Evolutionary conservation across 2,329 filamentous ascomycete species (phyloP), one percentile per base, ranked within the genome.

Genomic region (Monilinia fructigena): DNA sequence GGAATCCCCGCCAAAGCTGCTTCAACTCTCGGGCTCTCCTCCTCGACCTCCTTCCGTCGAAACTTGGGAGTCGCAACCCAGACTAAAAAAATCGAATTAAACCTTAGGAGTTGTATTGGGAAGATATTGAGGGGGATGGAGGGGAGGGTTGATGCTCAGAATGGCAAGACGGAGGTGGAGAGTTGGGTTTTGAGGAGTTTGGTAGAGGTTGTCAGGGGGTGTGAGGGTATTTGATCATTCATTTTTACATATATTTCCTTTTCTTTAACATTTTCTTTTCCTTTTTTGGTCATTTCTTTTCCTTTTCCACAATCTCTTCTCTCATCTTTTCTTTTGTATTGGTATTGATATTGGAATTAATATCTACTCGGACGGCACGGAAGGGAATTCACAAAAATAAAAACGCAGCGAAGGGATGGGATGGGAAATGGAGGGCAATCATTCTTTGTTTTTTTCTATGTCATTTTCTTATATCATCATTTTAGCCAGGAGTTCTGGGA

Each of bases 1-100:
- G 56, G 63, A 3, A 56, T 70, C 8, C 65, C 70, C 1, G 55
- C 56, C 40, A 71, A 72, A 55, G 66, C 70, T 0, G 72, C 69
- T 0, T 40, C 50, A 12, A 59, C 64, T 1, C 67, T 72, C 1
- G 68, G 69, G 8, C 66, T 72, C 8, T 50, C 56, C 1, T 14
- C 18, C 1, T 59, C 56, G 2, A 59, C 42, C 28, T 48, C 26
- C 5, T 14, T 26, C 6, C 55, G 55, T n/a, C 55, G 55, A 8
- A 45, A 31, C 4, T 5, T 8, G 3, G 40, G 56, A 28, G 55
- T 16, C 18, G 26, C 66, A 0, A 10, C 23, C 0, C 40, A 50
- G 20, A 65, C 45, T 31, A 58, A 65, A 14, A 52, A 52, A 3
- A 40, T 70, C 2, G 65, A 63, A 35, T 60, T 61, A 5, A 58